Base-by-base conservation (phyloP, 768 basidiomycete genomes). In the Trametes maxima region DNA sequence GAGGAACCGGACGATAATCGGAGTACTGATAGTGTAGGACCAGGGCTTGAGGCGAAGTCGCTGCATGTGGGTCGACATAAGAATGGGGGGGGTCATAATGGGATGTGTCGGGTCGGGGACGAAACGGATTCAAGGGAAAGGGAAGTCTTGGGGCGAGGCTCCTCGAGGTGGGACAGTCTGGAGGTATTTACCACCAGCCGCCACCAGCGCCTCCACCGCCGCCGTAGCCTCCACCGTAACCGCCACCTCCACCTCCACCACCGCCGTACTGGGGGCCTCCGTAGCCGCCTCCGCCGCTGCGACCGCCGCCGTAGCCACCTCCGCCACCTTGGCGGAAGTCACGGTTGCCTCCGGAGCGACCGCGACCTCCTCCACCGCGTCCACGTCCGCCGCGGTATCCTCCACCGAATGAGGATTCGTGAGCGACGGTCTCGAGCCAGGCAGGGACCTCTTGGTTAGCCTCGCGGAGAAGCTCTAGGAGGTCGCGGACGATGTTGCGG, bases 391-490 rank as follows among this genome's bases (percentile, higher is more conserved):
- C 73, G 28, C 84, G 78, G 55, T 68, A 39, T 85, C 79, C 77
- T 40, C 76, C 75, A 42, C 88, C 88, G 71, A 91, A 93, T 54
- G 89, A 82, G 33, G 84, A 80, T 76, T 98, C 95, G 57, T 88
- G 84, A 5, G 88, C 86, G 60, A 98, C 87, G 12, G 88, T 85
- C 71, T 95, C 92, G 54, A 99, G 80, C 95, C 95, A 99, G 2
- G 72, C 54, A 0, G 97, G 97, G 59, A 95, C 90, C 51, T 96
- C 94, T 73, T 97, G 95, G 74, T 98, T 95, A 51, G 96, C 95
- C 76, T 99, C 96, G 54, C 92, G 85, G 22, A 99, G 84, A 4
- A 99, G 84, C 74, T 98, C 96, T 52, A 99, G 79, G 46, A 99
- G 81, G 69, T 97, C 95, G 58, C 88, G 85, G 57, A 91, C 94